Base-by-base conservation (phyloP, 768 basidiomycete species). In the Hemileccinum impolitum region DNA sequence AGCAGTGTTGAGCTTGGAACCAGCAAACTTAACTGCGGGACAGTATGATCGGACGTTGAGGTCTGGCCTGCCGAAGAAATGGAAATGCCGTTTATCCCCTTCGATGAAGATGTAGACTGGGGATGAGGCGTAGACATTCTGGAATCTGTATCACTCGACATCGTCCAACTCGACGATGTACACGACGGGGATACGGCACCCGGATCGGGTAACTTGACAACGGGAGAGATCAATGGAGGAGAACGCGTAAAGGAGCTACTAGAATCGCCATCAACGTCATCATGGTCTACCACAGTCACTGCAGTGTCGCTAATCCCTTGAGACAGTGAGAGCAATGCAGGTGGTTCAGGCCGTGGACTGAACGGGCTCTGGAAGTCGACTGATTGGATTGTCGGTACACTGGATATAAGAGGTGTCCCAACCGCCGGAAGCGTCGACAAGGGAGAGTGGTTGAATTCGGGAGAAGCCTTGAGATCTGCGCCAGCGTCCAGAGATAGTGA, bases 361-460 rank as follows among this genome's bases (percentile, higher is more conserved):
- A 69, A 69, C 4, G 59, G 67, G 34, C 57, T 59, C 8, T 50
- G 53, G 12, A 50, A 43, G 39, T 61, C 51, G 15, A 31, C 46
- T 0, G 62, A 56, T 34, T 30, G 50, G 25, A 52, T 46, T 6
- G 53, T 51, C 45, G 47, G 52, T 3, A 50, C 23, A 26, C 45
- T 39, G 12, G 60, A 56, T 36, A 58, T 30, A n/a, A 55, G 47
- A 18, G 66, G 66, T 26, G 67, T 67, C 36, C 66, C 66, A 6
- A 67, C 63, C 15, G 51, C 47, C 2, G 66, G 65, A 44, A 67
- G 26, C 11, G 50, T 65, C 19, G 65, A 67, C 36, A 69, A 51
- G n/a, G 67, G 67, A 10, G 66, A 59, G 44, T 65, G 67, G 23
- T 69, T 26, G 26, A 59, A 54, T 3, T 63, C 56, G 19, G 55